phyloP scores from a whole-genome alignment of 1,139 yeast genomes.

The Diutina ranongensis region DNA sequence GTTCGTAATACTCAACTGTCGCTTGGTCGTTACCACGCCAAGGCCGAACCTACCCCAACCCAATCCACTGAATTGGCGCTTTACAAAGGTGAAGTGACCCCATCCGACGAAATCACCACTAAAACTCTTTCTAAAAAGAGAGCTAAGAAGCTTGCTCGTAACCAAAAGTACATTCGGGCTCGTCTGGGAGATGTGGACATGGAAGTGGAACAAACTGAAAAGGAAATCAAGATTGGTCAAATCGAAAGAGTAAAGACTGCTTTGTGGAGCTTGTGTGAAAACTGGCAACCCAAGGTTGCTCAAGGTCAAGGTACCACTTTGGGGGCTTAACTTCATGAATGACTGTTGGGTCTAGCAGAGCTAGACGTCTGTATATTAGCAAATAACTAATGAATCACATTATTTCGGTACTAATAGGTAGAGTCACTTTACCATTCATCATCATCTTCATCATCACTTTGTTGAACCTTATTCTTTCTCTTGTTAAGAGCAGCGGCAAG shows the following conservation, averaged over 20 bases:
- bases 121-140: slow-evolving; percentile 67
- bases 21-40: slow-evolving; percentile 22
- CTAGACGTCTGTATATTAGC: neutral
- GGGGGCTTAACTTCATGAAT: neutral
- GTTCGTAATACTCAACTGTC: slow-evolving; percentile 4
- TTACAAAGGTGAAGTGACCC: slow-evolving; percentile 28
- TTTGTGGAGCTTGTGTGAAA: slow-evolving; percentile 2
- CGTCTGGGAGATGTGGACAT: slow-evolving; percentile 16
- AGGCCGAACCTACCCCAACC: slow-evolving; percentile 30
- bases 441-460: slow-evolving; percentile 80
- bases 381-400: neutral
- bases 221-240: neutral
- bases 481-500: slow-evolving; percentile 75
- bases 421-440: slow-evolving; percentile 57
- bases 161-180: slow-evolving; percentile 53
- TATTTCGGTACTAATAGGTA: neutral
- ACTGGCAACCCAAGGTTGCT: slow-evolving; percentile 1
- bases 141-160: slow-evolving; percentile 73
- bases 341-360: neutral
- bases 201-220: neutral
- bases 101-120: slow-evolving; percentile 32
- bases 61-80: slow-evolving; percentile 58
- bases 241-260: slow-evolving; percentile 5
- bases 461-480: slow-evolving; percentile 74
- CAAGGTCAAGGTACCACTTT: slow-evolving; percentile 2